Percentiles rank a stretch among this genome's conserved stretches.
Conservation (phyloP, 768 basidiomycete genomes). For the Pisolithus marmoratus region DNA sequence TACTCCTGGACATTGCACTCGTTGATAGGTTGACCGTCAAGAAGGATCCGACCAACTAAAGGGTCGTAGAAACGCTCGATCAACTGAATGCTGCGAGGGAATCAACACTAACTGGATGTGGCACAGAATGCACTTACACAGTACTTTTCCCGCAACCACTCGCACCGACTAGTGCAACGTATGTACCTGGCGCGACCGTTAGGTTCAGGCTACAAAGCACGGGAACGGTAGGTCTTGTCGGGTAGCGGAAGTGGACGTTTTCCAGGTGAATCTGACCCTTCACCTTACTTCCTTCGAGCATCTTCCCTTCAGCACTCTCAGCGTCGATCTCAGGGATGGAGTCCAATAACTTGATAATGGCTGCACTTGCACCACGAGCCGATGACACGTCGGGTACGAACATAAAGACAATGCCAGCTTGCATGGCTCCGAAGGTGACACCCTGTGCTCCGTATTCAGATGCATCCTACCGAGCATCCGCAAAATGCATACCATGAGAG, state of each 20-base stretch:
- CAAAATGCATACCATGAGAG: conserved; percentile 56
- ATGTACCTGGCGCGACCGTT: conserved; percentile 69
- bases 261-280: conserved; percentile 70
- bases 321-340: conserved; percentile 75
- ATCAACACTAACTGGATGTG: not conserved
- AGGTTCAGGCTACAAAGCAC: conserved; percentile 76
- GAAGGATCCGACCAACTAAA: conserved; percentile 59
- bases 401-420: conserved; percentile 80
- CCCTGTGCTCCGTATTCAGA: conserved; percentile 34
- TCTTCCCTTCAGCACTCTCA: conserved; percentile 60
- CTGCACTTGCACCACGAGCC: conserved; percentile 69
- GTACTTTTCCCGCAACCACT: conserved; percentile 82
- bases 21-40: conserved; percentile 71
- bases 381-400: conserved; percentile 89
- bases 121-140: conserved; percentile 42
- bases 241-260: conserved; percentile 85
- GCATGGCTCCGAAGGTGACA: conserved; percentile 74
- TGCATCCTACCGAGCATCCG: not conserved
- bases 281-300: conserved; percentile 36
- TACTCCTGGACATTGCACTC: conserved; percentile 82
- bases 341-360: conserved; percentile 75
- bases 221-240: conserved; percentile 76
- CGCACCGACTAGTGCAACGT: conserved; percentile 77
- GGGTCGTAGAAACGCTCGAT: conserved; percentile 86
- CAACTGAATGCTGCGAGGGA: conserved; percentile 55